Conservation (phyloP, 805 yeast genomes). For the Schwanniomyces yamadae region DNA sequence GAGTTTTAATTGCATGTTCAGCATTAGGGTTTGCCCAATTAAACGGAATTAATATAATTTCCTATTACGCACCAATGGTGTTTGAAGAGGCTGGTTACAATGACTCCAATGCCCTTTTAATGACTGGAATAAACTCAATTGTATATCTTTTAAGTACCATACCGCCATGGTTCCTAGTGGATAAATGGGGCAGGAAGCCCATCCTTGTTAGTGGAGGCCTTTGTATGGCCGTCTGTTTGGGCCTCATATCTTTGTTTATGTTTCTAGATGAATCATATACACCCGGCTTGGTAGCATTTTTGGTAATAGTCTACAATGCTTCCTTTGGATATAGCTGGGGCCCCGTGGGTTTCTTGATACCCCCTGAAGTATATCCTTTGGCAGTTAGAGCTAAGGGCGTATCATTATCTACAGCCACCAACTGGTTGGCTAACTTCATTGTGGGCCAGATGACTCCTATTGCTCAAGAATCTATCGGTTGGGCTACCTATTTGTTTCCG, state of each 20-base stretch:
- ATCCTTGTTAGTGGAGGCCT: slow-evolving; percentile 41
- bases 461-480: slow-evolving; percentile 36
- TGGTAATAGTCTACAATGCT: slow-evolving; percentile 43
- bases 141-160: slow-evolving; percentile 40
- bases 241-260: slow-evolving; percentile 34
- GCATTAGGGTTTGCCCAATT: slow-evolving; percentile 47
- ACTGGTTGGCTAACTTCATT: slow-evolving; percentile 45
- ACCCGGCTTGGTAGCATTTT: slow-evolving; percentile 37
- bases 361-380: slow-evolving; percentile 45
- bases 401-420: slow-evolving; percentile 43
- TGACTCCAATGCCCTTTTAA: slow-evolving; percentile 39
- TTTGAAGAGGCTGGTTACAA: slow-evolving; percentile 48
- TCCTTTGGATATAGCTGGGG: slow-evolving; percentile 48
- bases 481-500: slow-evolving; percentile 44
- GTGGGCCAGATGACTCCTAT: slow-evolving; percentile 48
- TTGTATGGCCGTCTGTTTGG: slow-evolving; percentile 37
- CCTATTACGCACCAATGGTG: slow-evolving; percentile 58
- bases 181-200: slow-evolving; percentile 46
- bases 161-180: slow-evolving; percentile 47
- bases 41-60: slow-evolving; percentile 57
- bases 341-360: slow-evolving; percentile 44
- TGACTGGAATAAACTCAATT: slow-evolving; percentile 44
- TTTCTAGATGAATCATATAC: slow-evolving; percentile 30
- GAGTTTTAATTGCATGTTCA: slow-evolving; percentile 41
- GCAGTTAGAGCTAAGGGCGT: slow-evolving; percentile 45